These are phyloP conservation scores for Clitoria ternatea DNA, from an alignment of 306 rosid genomes.

Conservation along the genomic window DNA sequence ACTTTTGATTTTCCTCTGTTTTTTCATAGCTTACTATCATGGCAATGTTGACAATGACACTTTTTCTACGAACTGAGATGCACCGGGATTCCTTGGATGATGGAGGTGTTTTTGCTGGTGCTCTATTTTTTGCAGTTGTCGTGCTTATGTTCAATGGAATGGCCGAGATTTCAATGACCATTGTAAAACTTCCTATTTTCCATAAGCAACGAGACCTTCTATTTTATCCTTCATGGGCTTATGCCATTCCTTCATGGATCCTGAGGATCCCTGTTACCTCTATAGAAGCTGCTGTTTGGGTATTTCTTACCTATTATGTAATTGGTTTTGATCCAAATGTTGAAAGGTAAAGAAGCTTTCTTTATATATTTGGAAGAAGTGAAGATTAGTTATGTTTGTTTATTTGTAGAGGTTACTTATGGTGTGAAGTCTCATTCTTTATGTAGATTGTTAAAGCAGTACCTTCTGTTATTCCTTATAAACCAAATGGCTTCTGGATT, in stretches of 20 bases:
- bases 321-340: slow-evolving; percentile 57
- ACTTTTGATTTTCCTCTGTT: neutral
- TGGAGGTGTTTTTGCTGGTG: slow-evolving; percentile 49
- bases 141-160: slow-evolving; percentile 49
- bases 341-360: slow-evolving; percentile 36
- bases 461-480: slow-evolving; percentile 28
- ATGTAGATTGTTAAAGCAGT: slow-evolving; percentile 45
- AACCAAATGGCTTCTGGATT: slow-evolving; percentile 51
- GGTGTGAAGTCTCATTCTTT: neutral
- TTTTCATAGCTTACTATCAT: slow-evolving; percentile 36
- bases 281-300: slow-evolving; percentile 53
- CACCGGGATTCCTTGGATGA: slow-evolving; percentile 38
- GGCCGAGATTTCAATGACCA: slow-evolving; percentile 45
- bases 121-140: slow-evolving; percentile 39
- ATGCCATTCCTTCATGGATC: slow-evolving; percentile 59
- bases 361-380: neutral
- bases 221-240: slow-evolving; percentile 62
- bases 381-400: neutral
- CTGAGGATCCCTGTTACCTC: slow-evolving; percentile 38
- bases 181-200: slow-evolving; percentile 53
- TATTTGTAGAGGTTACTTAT: neutral
- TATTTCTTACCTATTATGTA: slow-evolving; percentile 45
- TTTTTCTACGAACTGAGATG: slow-evolving; percentile 73
- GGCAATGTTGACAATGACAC: slow-evolving; percentile 48
- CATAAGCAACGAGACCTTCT: slow-evolving; percentile 60